These are phyloP conservation scores for Polytrichum commune DNA, from an alignment of 225 moss, liverwort and hornwort genomes.

Conservation along the genomic window DNA sequence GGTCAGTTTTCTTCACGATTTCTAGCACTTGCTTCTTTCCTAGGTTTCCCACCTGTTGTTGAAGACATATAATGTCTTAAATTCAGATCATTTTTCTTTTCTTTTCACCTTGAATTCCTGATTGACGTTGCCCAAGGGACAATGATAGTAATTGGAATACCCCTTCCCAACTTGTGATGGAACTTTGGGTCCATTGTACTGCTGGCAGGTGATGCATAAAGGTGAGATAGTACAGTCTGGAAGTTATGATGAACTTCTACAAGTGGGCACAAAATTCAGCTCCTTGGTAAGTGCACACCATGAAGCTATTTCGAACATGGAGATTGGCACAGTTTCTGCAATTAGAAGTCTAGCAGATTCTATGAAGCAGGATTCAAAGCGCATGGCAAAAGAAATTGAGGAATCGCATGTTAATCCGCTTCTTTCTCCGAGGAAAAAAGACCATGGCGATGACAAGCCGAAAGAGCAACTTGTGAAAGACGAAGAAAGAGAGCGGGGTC, in stretches of 20 bases:
- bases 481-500: constrained; percentile 66
- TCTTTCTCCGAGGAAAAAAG: constrained; percentile 11
- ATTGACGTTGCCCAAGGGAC: no score
- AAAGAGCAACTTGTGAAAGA: constrained; percentile 59
- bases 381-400: constrained; percentile 24
- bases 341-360: constrained; percentile 4
- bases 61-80: no score
- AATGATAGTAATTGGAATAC: no score
- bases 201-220: constrained; percentile 49
- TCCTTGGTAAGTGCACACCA: constrained; percentile 52
- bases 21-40: no score
- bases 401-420: constrained; percentile 16
- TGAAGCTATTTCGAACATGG: constrained; percentile 49
- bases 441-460: constrained; percentile 11
- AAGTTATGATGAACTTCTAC: constrained; percentile 52
- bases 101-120: no score
- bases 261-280: constrained; percentile 45
- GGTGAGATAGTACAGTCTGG: constrained; percentile 55
- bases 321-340: constrained; percentile 11
- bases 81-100: no score
- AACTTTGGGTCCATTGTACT: not conserved
- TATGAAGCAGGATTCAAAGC: not conserved
- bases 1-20: constrained; percentile 24
- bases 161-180: no score
- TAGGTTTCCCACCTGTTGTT: no score